Evolutionary conservation across 257 asterid species (phyloP), one percentile per base, ranked within the genome.

Genomic region (Solanum lignicaule): DNA sequence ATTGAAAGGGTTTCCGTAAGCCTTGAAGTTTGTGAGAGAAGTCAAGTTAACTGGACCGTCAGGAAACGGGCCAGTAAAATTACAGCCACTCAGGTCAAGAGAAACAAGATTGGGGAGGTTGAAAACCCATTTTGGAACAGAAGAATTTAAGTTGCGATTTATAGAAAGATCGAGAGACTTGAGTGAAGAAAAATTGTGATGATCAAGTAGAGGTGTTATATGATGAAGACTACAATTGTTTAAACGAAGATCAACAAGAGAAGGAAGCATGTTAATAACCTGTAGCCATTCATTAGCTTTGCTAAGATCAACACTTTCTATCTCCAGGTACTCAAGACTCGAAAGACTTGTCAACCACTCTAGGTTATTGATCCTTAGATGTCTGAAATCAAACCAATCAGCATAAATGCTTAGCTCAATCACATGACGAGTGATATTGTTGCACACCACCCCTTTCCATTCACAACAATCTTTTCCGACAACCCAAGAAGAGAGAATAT

Each of bases 31-130:
- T 12, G 83, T 38, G 84, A 43, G 92, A 94, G 78, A 83, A 88
- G 41, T 89, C 71, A 43, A 89, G 52, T 89, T 91, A 92, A 87
- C 92, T 91, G 4, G 91, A 83, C 89, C 86, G 33, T 89, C 83
- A 2, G 93, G 95, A 5, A 93, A 87, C 7, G 91, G 86, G 81
- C 93, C 95, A 36, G 20, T 87, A 20, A 93, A 82, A 60, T 86
- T 78, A 86, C 91, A 91, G 21, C 86, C 48, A 23, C 83, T 91
- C 8, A 91, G 88, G 20, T 84, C 65, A 84, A 84, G 87, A 65
- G 65, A 65, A 60, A 60, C 65, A 11, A 84, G 87, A 43, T 5
- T 84, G 0, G 9, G 39, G 9, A 84, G n/a, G 68, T 32, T 8
- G 35, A 84, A 65, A 20, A 84, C 9, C 87, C 87, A 84, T 31